Base-by-base conservation (phyloP, 257 asterid species). In the Leonotis leonurus region DNA sequence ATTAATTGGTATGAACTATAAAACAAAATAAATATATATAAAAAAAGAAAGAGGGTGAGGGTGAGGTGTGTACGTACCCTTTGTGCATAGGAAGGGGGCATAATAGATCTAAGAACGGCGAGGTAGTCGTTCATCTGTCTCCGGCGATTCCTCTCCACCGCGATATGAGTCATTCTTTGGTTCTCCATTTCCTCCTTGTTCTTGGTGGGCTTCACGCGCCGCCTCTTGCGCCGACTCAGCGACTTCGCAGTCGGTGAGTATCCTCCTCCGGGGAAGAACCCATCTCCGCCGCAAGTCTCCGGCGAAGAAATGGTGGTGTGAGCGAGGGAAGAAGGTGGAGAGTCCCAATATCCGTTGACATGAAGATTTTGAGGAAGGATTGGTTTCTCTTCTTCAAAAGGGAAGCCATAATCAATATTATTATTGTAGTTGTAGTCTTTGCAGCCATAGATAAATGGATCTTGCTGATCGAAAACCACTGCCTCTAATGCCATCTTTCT, bases 91-190 rank as follows among this genome's bases (percentile, higher is more conserved):
- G 96, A 88, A 25, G 91, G 89, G 3, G 96, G 96, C 91, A 88
- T 88, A 18, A 85, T 56, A 17, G 94, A 83, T 2, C 94, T 93
- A 24, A 89, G 90, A 21, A 80, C 40, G 60, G 95, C 83, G 40
- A 89, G 88, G 66, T 87, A 87, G 24, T 85, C 90, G 22, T 85
- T 87, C 91, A 87, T 83, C 77, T 83, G 96, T 1, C 84, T 49
- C 22, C 95, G 84, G 77, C 96, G 95, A 65, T 89, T 89, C 65
- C 95, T 78, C 78, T 88, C 96, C 10, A 86, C 95, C 4, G 95
- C 85, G 41, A 89, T 89, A 75, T 89, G 96, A 24, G 90, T 84
- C 88, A 78, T 80, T 72, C 95, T 78, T 54, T 89, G 95, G 48
- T 70, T 89, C 78, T 84, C 95, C 80, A 86, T 80, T 48, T 88